A percentile compares a stretch with the other conserved stretches of the same genome.
These are phyloP conservation scores for Cryptococcus sp. DNA, from an alignment of 1,284 basidiomycete species.

Conservation along the genomic window DNA sequence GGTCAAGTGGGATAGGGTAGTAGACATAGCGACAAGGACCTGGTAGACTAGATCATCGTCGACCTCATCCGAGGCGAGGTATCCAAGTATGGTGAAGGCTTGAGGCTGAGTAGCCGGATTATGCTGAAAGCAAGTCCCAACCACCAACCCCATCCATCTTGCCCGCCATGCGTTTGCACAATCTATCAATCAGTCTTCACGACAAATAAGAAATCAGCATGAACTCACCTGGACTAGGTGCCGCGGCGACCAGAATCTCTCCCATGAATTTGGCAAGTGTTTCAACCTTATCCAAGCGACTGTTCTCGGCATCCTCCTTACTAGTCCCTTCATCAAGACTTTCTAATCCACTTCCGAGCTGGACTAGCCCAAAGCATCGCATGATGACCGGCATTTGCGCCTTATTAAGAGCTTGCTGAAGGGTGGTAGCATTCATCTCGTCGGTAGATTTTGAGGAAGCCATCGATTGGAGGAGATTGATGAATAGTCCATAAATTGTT, in stretches of 20 bases:
- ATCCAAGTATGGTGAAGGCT: slow-evolving; percentile 79
- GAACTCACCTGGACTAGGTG: slow-evolving; percentile 64
- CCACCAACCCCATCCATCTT: slow-evolving; percentile 88
- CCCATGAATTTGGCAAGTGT: slow-evolving; percentile 62
- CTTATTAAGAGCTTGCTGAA: slow-evolving; percentile 57
- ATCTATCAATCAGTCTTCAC: slow-evolving; percentile 52
- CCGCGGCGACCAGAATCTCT: slow-evolving; percentile 61
- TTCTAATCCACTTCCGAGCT: slow-evolving; percentile 22
- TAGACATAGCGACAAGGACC: slow-evolving; percentile 50
- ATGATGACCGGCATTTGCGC: slow-evolving; percentile 59
- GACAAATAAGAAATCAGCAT: background rate
- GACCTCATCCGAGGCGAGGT: slow-evolving; percentile 66
- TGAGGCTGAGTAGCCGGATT: slow-evolving; percentile 85
- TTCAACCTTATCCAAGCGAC: slow-evolving; percentile 63
- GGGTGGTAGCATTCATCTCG: slow-evolving; percentile 32
- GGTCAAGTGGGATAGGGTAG: slow-evolving; percentile 47
- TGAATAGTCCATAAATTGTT: slow-evolving; percentile 71
- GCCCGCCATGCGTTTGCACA: slow-evolving; percentile 87
- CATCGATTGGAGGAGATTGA: slow-evolving; percentile 74
- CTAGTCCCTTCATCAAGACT: slow-evolving; percentile 8
- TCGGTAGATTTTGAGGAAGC: slow-evolving; percentile 22
- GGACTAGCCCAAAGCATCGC: slow-evolving; percentile 65
- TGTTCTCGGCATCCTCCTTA: slow-evolving; percentile 56
- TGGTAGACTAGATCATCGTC: slow-evolving; percentile 53
- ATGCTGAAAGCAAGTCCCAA: slow-evolving; percentile 86